Conservation (phyloP, 441 rosid species). For the Erysimum cheiri region DNA sequence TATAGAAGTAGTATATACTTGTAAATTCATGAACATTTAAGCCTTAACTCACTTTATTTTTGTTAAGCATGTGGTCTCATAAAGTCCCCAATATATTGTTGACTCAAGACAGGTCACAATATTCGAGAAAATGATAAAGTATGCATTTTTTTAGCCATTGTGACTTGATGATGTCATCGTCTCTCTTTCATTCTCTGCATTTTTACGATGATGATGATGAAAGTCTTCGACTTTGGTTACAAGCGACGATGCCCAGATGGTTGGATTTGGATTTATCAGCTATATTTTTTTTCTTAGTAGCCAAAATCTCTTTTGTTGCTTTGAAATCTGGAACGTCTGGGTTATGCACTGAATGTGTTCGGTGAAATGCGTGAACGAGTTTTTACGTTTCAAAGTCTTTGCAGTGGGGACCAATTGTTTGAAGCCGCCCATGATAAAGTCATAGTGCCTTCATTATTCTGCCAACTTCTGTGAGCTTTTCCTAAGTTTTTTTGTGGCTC, state of each 20-base stretch:
- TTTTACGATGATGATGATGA: not conserved
- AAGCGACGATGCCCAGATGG: slow-evolving; percentile 14
- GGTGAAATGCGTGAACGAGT: slow-evolving; percentile 10
- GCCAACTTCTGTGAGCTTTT: not conserved
- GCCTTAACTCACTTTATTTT: not conserved
- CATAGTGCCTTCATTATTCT: not conserved
- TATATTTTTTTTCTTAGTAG: not conserved
- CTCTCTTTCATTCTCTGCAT: slow-evolving; percentile 2
- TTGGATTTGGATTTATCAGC: not conserved
- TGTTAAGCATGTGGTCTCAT: not conserved
- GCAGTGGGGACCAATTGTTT: slow-evolving; percentile 26
- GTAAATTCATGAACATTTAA: slow-evolving; percentile 13
- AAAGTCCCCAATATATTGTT: not conserved
- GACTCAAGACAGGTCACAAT: slow-evolving; percentile 18
- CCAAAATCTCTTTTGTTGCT: not conserved
- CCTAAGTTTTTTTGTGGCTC: not conserved
- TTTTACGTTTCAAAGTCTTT: not conserved
- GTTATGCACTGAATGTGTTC: slow-evolving; percentile 14
- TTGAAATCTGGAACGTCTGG: not conserved
- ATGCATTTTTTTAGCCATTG: not conserved
- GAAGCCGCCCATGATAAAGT: slow-evolving; percentile 25
- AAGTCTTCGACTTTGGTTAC: slow-evolving; percentile 5
- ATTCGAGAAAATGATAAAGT: slow-evolving; percentile 1
- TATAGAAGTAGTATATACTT: slow-evolving; percentile 10
- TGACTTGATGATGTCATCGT: slow-evolving; percentile 5